Evolutionary conservation across 306 rosid species (phyloP), one percentile per base, ranked within the genome.

Genomic region (Nissolia schottii): DNA sequence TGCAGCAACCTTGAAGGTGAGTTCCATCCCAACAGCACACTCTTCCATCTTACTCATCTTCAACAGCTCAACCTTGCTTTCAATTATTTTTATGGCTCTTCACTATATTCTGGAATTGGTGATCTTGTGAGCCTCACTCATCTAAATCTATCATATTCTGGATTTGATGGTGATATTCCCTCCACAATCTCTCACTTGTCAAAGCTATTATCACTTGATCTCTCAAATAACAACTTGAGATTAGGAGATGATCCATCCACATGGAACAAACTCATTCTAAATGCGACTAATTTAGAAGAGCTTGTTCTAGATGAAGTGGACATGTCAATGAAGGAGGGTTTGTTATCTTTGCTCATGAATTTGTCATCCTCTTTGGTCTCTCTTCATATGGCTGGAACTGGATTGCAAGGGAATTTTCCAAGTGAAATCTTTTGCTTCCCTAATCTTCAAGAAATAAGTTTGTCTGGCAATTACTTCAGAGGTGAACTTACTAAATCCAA

Each of bases 181-280:
- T 55, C 74, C 25, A 34, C 46, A 70, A 70, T 80, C 64, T 75
- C 84, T 24, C 70, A 19, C 18, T 58, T 80, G 20, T 80, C 80
- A n/a, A 80, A 69, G 45, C 63, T 80, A 49, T 41, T 16, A 28
- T 75, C 80, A 34, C 80, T 80, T 54, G 64, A 55, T 75, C 68
- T 80, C 6, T 16, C 51, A 16, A 0, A 1, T 45, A 0, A n/a
- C 15, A 0, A n/a, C 15, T 4, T 37, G 13, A 8, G 2, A 0
- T 0, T 66, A 28, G 45, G 22, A 18, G 0, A 70, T 28, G 32
- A 61, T 70, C 40, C 38, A 28, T 27, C 49, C 23, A 71, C 78
- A 2, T 78, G 82, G 82, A 22, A 41, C 0, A 78, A 5, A 8
- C 59, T 79, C 59, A 73, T 73, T 57, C 65, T 1, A 1, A 79